Conservation (phyloP, 371 early-diverging fungal species). For the Batkoa obscura region DNA sequence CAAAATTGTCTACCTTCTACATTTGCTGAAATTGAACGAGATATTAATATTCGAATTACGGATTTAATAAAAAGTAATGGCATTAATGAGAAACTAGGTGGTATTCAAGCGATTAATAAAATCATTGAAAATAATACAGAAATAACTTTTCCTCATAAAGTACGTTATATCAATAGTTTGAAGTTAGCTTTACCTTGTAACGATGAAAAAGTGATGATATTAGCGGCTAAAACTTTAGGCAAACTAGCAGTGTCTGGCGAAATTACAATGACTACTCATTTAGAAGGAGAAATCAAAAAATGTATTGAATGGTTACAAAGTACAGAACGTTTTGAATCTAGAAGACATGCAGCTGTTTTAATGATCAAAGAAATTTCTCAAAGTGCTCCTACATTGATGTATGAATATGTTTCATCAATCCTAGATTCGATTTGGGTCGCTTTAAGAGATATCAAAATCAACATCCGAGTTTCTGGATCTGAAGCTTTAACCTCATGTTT, state of each 20-base stretch:
- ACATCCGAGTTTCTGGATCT: conserved; percentile 61
- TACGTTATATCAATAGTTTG: conserved; percentile 71
- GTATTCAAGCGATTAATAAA: conserved; percentile 33
- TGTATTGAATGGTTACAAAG: conserved; percentile 81
- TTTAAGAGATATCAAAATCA: conserved; percentile 59
- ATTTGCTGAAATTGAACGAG: conserved; percentile 1
- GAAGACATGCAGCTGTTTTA: conserved; percentile 72
- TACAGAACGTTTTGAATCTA: conserved; percentile 48
- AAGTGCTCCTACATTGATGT: conserved; percentile 71
- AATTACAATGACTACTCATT: conserved; percentile 61
- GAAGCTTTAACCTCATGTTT: conserved; percentile 72
- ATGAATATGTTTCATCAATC: conserved; percentile 64
- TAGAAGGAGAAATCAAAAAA: conserved; percentile 72
- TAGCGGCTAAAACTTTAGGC: conserved; percentile 63
- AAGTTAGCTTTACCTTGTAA: conserved; percentile 61
- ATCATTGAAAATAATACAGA: conserved; percentile 72
- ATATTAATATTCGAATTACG: conserved; percentile 8
- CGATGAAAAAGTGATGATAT: conserved; percentile 65
- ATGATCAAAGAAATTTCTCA: conserved; percentile 64
- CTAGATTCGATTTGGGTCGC: conserved; percentile 77
- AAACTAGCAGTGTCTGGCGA: conserved; percentile 54
- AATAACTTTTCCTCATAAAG: conserved; percentile 59
- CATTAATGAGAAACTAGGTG: conserved; percentile 10
- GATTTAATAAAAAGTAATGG: conserved; percentile 10
- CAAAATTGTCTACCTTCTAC: neutral